These are phyloP conservation scores for Porcisia deanei DNA, from an alignment of 208 protist genomes.

Conservation along the genomic window DNA sequence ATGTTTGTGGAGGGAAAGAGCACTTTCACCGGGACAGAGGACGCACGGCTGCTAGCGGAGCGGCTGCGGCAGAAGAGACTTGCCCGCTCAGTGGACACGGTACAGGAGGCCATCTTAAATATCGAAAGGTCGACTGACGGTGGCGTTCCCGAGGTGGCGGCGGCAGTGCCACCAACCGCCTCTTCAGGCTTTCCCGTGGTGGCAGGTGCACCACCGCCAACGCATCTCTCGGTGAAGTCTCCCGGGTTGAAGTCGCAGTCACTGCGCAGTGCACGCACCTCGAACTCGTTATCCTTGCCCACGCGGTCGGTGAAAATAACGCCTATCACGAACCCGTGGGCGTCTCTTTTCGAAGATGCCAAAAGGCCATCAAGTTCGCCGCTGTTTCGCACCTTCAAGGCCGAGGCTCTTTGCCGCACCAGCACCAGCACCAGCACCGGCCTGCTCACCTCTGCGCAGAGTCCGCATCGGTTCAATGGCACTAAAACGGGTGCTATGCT, in stretches of 20 bases:
- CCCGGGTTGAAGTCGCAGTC: neutral
- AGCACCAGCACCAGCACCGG: neutral
- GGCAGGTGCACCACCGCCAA: neutral
- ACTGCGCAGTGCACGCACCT: neutral
- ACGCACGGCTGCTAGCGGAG: constrained; percentile 39
- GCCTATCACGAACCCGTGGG: constrained; percentile 29
- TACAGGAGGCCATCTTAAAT: constrained; percentile 77
- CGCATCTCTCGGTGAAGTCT: neutral
- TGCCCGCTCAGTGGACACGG: constrained; percentile 52
- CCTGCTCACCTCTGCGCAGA: no score
- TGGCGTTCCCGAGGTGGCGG: constrained; percentile 1
- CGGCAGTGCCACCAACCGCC: neutral
- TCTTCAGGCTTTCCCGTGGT: neutral
- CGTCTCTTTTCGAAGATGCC: constrained; percentile 38
- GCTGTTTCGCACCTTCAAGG: constrained; percentile 26
- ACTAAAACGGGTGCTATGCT: neutral
- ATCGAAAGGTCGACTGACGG: constrained; percentile 51
- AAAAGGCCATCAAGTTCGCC: constrained; percentile 20
- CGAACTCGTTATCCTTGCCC: neutral
- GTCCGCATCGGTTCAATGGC: neutral
- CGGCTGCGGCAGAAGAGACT: constrained; percentile 27
- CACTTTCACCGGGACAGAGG: constrained; percentile 61
- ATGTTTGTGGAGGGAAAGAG: constrained; percentile 86
- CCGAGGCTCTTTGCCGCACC: constrained; percentile 1
- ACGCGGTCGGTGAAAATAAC: neutral